Conservation (phyloP, 1,284 basidiomycete species). For the Pseudozyma sp. region DNA sequence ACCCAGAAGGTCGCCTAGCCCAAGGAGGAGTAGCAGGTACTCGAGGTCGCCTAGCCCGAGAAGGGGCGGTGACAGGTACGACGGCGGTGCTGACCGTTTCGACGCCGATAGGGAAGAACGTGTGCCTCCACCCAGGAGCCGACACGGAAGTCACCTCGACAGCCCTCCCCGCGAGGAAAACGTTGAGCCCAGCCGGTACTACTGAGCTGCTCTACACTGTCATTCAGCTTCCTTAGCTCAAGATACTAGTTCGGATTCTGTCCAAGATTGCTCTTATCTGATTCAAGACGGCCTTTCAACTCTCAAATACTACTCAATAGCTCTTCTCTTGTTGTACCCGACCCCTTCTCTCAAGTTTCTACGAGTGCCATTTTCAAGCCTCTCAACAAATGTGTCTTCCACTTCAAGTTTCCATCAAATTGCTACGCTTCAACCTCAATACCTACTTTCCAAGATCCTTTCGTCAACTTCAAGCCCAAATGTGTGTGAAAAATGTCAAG, state of each 20-base stretch:
- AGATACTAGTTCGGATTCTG: background rate
- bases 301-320: slow-evolving; percentile 1
- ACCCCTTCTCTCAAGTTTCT: too few species aligned
- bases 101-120: slow-evolving; percentile 34
- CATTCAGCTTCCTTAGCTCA: background rate
- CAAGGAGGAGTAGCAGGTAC: slow-evolving; percentile 35
- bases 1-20: slow-evolving; percentile 42
- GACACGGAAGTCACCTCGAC: slow-evolving; percentile 51
- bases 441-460: background rate
- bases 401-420: background rate
- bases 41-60: slow-evolving; percentile 49
- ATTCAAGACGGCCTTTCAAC: background rate
- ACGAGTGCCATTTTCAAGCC: background rate
- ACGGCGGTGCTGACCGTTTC: slow-evolving; percentile 16
- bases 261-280: slow-evolving; percentile 1
- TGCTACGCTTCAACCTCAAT: background rate
- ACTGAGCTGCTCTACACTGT: background rate
- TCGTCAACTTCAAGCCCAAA: background rate
- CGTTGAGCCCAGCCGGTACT: slow-evolving; percentile 51
- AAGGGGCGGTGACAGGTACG: slow-evolving; percentile 23
- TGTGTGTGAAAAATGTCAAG: background rate
- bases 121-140: slow-evolving; percentile 32
- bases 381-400: background rate
- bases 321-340: background rate
- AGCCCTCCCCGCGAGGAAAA: slow-evolving; percentile 48